Percentiles rank a stretch among this genome's conserved stretches.
phyloP scores from a whole-genome alignment of 2,329 filamentous ascomycete genomes.

The Trichoderma lentiforme region DNA sequence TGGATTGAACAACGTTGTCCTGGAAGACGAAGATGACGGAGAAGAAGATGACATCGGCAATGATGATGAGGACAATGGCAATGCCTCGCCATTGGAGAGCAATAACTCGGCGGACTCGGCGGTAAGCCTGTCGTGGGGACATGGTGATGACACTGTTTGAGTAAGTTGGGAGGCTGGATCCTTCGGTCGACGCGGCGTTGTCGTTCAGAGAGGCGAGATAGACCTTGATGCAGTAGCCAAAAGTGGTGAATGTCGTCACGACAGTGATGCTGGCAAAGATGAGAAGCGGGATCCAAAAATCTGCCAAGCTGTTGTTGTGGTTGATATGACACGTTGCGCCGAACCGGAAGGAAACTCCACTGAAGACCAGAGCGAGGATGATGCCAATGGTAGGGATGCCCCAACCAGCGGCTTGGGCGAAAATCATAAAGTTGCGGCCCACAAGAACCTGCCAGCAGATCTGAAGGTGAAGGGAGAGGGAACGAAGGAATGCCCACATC shows the following conservation, averaged over 20 bases:
- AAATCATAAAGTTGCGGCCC: constrained; percentile 85
- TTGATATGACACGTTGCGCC: constrained; percentile 93
- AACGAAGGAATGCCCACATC: constrained; percentile 88
- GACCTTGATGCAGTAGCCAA: constrained; percentile 90
- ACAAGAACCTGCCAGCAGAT: constrained; percentile 97
- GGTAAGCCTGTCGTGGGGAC: constrained; percentile 82
- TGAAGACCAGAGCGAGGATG: constrained; percentile 72
- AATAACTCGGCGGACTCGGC: constrained; percentile 79
- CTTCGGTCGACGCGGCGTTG: constrained; percentile 65
- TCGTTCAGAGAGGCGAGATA: constrained; percentile 83
- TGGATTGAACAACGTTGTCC: constrained; percentile 65
- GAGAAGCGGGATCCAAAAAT: constrained; percentile 87
- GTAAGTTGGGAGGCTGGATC: constrained; percentile 67
- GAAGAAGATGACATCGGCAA: constrained; percentile 91
- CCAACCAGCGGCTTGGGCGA: constrained; percentile 77
- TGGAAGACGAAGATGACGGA: constrained; percentile 86
- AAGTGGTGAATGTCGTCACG: constrained; percentile 79
- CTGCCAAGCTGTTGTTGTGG: constrained; percentile 74
- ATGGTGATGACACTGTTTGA: constrained; percentile 71
- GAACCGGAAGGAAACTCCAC: constrained; percentile 92
- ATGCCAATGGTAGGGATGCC: constrained; percentile 75
- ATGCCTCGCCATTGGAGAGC: constrained; percentile 94
- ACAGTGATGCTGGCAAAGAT: constrained; percentile 73
- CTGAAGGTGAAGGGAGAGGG: constrained; percentile 89
- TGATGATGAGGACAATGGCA: constrained; percentile 82